These are phyloP conservation scores for Ceraceosorus bombacis DNA, from an alignment of 1,284 basidiomycete species.

Conservation along the genomic window DNA sequence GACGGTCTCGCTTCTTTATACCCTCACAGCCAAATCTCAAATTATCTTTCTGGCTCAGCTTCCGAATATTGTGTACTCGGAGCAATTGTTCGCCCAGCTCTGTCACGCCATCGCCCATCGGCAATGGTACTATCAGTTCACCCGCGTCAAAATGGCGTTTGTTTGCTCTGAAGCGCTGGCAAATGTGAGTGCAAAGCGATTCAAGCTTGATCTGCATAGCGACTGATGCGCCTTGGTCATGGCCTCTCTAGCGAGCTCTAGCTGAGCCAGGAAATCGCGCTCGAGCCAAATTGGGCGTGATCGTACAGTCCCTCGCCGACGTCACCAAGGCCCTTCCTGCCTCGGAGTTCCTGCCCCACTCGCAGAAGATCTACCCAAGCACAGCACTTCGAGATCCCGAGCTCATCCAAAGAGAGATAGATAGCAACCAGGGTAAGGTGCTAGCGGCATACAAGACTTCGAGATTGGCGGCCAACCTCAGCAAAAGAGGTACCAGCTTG, in stretches of 20 bases:
- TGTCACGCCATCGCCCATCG: slow-evolving; percentile 32
- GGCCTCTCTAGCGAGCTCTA: slow-evolving; percentile 17
- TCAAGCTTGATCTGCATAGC: too few species aligned
- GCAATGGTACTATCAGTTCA: slow-evolving; percentile 40
- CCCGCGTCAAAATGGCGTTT: slow-evolving; percentile 32
- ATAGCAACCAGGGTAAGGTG: not conserved
- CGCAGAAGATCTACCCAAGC: slow-evolving; percentile 22
- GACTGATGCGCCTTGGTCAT: too few species aligned
- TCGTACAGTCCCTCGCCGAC: slow-evolving; percentile 26
- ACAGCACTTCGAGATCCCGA: not conserved
- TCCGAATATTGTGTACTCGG: slow-evolving; percentile 44
- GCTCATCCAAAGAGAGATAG: not conserved
- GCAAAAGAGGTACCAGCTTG: slow-evolving; percentile 9
- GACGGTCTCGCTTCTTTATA: not conserved
- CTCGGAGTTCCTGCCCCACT: slow-evolving; percentile 25
- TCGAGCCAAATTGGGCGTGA: slow-evolving; percentile 32
- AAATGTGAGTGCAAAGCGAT: slow-evolving; percentile 9
- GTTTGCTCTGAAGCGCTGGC: slow-evolving; percentile 39
- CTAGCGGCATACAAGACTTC: not conserved
- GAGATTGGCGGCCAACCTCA: not conserved
- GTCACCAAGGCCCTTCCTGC: slow-evolving; percentile 17
- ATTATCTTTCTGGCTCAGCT: slow-evolving; percentile 41
- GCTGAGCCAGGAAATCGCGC: slow-evolving; percentile 22
- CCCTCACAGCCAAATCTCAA: slow-evolving; percentile 11
- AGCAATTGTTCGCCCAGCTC: slow-evolving; percentile 44